Evolutionary conservation across 441 rosid species (phyloP), one percentile per base, ranked within the genome.

Genomic region (Euphorbia schlechtendalii): DNA sequence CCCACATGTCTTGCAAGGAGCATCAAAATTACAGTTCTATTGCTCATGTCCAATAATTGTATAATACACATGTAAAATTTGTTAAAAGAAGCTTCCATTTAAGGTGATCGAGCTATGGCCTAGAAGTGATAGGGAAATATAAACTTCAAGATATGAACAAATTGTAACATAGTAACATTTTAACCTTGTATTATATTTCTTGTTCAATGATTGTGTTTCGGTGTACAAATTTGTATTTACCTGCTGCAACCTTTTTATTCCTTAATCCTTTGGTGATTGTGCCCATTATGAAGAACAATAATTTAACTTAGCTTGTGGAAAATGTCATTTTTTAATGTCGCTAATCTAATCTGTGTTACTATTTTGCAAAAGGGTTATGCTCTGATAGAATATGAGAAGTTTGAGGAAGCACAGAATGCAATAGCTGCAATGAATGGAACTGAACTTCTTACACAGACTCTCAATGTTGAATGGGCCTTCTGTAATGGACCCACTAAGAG

Each of bases 381-480:
- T 4, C 84, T 95, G 76, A 82, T 95, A 68, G 98, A 91, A 65
- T 95, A 82, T 49, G 99, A 83, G 75, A 89, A 79, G 76, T 81
- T 73, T 27, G 99, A 94, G 81, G 96, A 91, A 73, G 99, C 99
- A 67, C 86, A 85, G 69, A 84, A 69, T 41, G 97, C 99, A 24
- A 89, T 91, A 58, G 71, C 88, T 51, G 64, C 83, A 63, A 77
- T 84, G 92, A 87, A 86, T 76, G 96, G 92, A 57, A 74, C 85
- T n/a, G 88, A 87, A 73, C 82, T 94, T 66, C 88, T 91, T 34
- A 79, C 87, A 0, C 89, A 82, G 81, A 83, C 72, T 53, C 74
- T 94, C 70, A 82, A 25, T 41, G 99, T 89, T 63, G 97, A 91
- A 55, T 94, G 98, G 98, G 99, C 99, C 61, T 91, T 94, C 80